Base-by-base conservation (phyloP, 176 grass and related monocot species). In the Tuctoria greenei region DNA sequence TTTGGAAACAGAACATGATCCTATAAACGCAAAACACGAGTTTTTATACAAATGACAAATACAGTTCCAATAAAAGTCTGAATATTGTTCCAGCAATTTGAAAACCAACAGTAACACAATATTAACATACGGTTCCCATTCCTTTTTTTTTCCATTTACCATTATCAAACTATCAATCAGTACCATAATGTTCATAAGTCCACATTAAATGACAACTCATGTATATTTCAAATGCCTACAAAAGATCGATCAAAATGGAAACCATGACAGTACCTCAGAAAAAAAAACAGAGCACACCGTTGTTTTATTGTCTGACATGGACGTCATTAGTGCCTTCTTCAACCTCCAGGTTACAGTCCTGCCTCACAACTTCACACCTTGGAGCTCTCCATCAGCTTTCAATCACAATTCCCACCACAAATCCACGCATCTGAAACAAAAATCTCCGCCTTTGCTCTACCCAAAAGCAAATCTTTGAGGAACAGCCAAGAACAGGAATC, bases 291-390 rank as follows among this genome's bases (percentile, higher is more conserved):
- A 66, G 5, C 57, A 64, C 5, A 44, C 55, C 16, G 14, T 41
- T 56, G 16, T 75, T 73, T 89, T 86, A 9, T 76, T 76, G 9
- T 78, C 83, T 2, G 72, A 71, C 34, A 49, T 68, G 8, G 91
- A 86, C 56, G 79, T 86, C 95, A 97, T 97, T 34, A 42, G 62
- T 31, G 65, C 38, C 68, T 83, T 73, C 20, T 51, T 79, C 36
- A 75, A 45, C 41, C 71, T 62, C 45, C 37, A 49, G 41, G 36
- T 54, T 56, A 64, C 35, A 77, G 44, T 66, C 49, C 64, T 17
- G 69, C 64, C 41, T 64, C 71, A 71, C 63, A 63, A 16, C 68
- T 60, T 78, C 67, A 73, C 21, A 50, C 23, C 26, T 31, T 47
- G 64, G 10, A 80, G 18, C 16, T 58, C 65, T 15, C 31, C 23